Conservation (phyloP, 2,329 filamentous ascomycete species). For the Cladosporium cucumerinum region DNA sequence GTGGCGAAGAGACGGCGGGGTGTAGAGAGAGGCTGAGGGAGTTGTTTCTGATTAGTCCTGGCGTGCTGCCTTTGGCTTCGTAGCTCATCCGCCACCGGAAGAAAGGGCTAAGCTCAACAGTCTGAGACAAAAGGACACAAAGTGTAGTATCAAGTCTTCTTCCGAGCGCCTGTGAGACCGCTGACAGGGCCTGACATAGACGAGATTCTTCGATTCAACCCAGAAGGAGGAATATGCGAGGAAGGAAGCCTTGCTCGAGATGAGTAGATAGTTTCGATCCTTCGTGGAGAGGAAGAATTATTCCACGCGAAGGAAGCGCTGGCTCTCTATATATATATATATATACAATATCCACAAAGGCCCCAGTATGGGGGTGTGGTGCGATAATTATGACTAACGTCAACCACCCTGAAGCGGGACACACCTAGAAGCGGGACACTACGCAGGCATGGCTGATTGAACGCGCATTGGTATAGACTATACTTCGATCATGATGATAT, state of each 20-base stretch:
- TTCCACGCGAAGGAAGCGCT: slow-evolving; percentile 2
- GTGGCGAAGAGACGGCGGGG: slow-evolving; percentile 26
- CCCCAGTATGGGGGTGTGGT: background rate
- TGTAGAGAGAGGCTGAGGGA: slow-evolving; percentile 26
- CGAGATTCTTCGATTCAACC: background rate
- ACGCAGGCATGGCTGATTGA: too few relatives aligned
- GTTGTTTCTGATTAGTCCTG: slow-evolving; percentile 37
- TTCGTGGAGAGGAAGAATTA: background rate
- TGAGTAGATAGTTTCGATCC: background rate
- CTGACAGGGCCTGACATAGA: slow-evolving; percentile 11
- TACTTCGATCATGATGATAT: too few relatives aligned
- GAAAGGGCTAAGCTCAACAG: background rate
- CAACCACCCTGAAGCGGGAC: too few relatives aligned
- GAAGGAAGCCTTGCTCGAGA: background rate
- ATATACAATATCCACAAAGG: background rate
- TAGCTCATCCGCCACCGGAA: slow-evolving; percentile 12
- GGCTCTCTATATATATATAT: background rate
- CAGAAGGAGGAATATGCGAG: background rate
- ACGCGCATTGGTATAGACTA: too few relatives aligned
- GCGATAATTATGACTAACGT: background rate
- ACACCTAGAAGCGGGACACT: too few relatives aligned
- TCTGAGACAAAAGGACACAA: background rate
- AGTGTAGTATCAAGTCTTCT: background rate
- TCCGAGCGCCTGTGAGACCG: slow-evolving; percentile 10
- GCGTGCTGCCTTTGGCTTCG: slow-evolving; percentile 44